Base-by-base conservation (phyloP, 257 asterid genomes). In the Verbascum thapsus region DNA sequence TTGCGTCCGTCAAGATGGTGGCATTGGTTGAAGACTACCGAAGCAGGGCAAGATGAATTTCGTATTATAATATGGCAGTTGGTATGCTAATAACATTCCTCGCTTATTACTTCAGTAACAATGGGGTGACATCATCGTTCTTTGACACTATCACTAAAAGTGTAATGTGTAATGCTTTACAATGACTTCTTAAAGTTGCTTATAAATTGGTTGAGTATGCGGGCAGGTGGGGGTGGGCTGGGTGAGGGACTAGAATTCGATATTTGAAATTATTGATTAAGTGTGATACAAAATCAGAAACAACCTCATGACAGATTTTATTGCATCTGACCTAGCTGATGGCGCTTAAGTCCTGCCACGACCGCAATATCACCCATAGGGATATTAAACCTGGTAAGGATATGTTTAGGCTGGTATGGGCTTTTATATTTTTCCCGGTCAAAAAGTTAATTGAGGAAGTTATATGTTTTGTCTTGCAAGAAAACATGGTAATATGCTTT, bases 1-100 rank as follows among this genome's bases (percentile, higher is more conserved):
- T 83, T 92, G 74, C 96, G 82, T 65, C 95, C 99, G 61, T 92
- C 99, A 78, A 85, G 80, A 67, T 92, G 99, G 99, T 92, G 99
- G 99, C 85, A 83, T 69, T 82, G 96, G 99, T 75, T 92, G 79
- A 92, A 81, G 85, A 83, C 87, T 65, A 87, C 97, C 39, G 86
- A 87, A 75, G 87, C 91, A 73, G 99, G 99, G 61, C 83, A 77
- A 72, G 87, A 82, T 77, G 96, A 87, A 87, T 79, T 87, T 79
- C 88, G 92, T 58, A 80, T 76, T 76, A 81, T 92, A 53, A 82
- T 92, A 79, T 63, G 83, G 79, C 99, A 92, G 78, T 78, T 92
- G 91, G 99, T 92, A 89, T 61, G 84, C 68, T 45, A 35, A 19
- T 60, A 58, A n/a, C n/a, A n/a, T n/a, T 50, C 35, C 55, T 41